Percentiles rank a stretch among this genome's conserved stretches.
Conservation (phyloP, 139 green algal genomes). For the Tetraselmis striata region DNA sequence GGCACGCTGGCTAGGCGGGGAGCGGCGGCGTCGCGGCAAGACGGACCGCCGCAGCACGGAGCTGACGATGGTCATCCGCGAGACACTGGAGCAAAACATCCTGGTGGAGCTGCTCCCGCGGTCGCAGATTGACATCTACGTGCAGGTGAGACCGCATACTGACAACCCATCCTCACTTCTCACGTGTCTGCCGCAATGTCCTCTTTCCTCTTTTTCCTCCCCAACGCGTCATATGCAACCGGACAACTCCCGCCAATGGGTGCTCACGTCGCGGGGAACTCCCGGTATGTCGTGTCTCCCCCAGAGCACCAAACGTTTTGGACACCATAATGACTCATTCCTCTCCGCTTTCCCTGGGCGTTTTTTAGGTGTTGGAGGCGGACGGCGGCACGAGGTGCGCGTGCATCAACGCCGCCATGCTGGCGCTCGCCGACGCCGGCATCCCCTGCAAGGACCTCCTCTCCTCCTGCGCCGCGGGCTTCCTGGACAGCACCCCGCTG, state of each 20-base stretch:
- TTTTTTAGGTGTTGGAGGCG: slow-evolving; percentile 79
- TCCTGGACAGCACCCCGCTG: slow-evolving; percentile 70
- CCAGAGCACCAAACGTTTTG: no score
- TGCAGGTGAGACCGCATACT: no score
- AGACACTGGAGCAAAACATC: slow-evolving; percentile 79
- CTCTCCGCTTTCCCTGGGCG: no score
- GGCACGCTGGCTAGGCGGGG: slow-evolving; percentile 25
- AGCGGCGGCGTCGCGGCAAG: slow-evolving; percentile 63
- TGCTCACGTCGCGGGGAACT: no score
- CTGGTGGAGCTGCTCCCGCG: slow-evolving; percentile 71
- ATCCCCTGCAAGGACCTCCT: slow-evolving; percentile 76
- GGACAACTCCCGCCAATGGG: no score
- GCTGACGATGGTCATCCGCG: slow-evolving; percentile 61
- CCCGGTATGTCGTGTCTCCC: no score
- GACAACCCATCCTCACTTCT: no score
- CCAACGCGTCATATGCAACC: no score
- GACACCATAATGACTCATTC: no score
- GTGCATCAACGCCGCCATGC: slow-evolving; percentile 86
- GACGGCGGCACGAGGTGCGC: slow-evolving; percentile 81
- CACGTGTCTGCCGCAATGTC: no score
- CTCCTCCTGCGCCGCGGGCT: slow-evolving; percentile 58
- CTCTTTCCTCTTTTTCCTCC: no score
- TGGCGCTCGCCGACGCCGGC: slow-evolving; percentile 81
- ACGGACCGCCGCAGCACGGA: slow-evolving; percentile 73
- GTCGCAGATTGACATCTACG: slow-evolving; percentile 82